Conservation (phyloP, 1,284 basidiomycete genomes). For the Calocybe gambosa region DNA sequence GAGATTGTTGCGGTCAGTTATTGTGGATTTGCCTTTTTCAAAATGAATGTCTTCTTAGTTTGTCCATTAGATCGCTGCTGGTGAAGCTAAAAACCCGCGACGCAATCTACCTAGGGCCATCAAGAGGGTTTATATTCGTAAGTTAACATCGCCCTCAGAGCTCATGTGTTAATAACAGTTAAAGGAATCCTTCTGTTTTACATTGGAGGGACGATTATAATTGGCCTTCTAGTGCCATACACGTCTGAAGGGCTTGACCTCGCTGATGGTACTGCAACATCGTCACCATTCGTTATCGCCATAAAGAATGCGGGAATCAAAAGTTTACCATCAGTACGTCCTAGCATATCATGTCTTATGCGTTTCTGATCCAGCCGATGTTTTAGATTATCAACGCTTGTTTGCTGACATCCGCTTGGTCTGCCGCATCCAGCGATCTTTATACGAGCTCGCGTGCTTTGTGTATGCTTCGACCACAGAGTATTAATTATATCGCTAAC, state of each 20-base stretch:
- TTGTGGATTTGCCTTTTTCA: neutral
- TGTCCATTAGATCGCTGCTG: slow-evolving; percentile 62
- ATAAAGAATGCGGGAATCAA: slow-evolving; percentile 71
- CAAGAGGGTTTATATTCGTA: slow-evolving; percentile 67
- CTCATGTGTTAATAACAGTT: neutral
- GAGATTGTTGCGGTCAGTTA: slow-evolving; percentile 81
- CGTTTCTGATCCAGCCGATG: neutral
- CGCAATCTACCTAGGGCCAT: slow-evolving; percentile 68
- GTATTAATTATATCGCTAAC: neutral
- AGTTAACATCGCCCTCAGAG: slow-evolving; percentile 16
- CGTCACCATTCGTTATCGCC: slow-evolving; percentile 84
- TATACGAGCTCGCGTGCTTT: slow-evolving; percentile 79
- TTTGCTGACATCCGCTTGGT: slow-evolving; percentile 81
- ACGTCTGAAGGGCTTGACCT: slow-evolving; percentile 54
- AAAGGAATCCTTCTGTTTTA: slow-evolving; percentile 60
- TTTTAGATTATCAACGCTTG: slow-evolving; percentile 78
- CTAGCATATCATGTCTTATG: neutral
- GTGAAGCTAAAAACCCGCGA: slow-evolving; percentile 67
- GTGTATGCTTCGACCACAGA: slow-evolving; percentile 40
- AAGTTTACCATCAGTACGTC: slow-evolving; percentile 52
- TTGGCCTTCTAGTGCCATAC: slow-evolving; percentile 75
- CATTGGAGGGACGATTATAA: slow-evolving; percentile 57
- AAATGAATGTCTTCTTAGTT: neutral
- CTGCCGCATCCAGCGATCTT: slow-evolving; percentile 78
- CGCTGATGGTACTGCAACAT: slow-evolving; percentile 51